Conservation (phyloP, 768 basidiomycete species). For the Mycena galopus region DNA sequence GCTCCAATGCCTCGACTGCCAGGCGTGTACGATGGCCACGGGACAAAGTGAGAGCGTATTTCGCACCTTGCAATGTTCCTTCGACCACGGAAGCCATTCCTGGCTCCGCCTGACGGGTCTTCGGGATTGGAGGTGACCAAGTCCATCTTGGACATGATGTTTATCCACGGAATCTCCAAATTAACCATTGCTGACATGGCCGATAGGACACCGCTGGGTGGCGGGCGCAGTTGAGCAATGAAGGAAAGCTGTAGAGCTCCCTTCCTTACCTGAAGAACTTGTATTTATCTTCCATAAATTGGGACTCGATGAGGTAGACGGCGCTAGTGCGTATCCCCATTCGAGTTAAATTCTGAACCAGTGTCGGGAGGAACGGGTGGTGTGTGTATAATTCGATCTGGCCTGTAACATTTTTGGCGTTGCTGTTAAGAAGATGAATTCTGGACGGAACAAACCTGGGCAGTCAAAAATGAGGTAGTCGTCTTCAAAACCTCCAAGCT, state of each 20-base stretch:
- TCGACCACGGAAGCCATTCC: constrained; percentile 80
- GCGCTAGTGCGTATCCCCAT: constrained; percentile 91
- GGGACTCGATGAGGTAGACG: constrained; percentile 94
- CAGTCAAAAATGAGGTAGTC: constrained; percentile 96
- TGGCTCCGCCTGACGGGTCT: constrained; percentile 67
- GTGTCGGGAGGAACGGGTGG: constrained; percentile 93
- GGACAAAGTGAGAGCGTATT: background rate
- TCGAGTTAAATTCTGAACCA: constrained; percentile 80
- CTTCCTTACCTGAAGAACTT: constrained; percentile 90
- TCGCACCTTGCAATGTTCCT: constrained; percentile 88
- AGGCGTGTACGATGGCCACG: constrained; percentile 11
- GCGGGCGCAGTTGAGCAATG: constrained; percentile 16
- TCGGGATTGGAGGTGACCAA: constrained; percentile 80
- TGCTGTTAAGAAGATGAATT: background rate
- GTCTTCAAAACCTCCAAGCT: constrained; percentile 93
- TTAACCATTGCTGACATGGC: constrained; percentile 99
- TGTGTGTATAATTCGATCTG: constrained; percentile 99
- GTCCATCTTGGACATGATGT: constrained; percentile 99
- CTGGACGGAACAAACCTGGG: constrained; percentile 67
- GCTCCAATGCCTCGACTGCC: constrained; percentile 23
- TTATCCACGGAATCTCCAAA: constrained; percentile 96
- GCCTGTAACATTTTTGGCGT: constrained; percentile 60
- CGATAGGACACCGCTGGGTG: constrained; percentile 86
- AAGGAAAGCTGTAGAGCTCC: constrained; percentile 16
- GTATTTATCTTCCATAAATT: constrained; percentile 99